Evolutionary conservation across 2,329 filamentous ascomycete genomes (phyloP).

Genomic region (Cladosporium sp.): DNA sequence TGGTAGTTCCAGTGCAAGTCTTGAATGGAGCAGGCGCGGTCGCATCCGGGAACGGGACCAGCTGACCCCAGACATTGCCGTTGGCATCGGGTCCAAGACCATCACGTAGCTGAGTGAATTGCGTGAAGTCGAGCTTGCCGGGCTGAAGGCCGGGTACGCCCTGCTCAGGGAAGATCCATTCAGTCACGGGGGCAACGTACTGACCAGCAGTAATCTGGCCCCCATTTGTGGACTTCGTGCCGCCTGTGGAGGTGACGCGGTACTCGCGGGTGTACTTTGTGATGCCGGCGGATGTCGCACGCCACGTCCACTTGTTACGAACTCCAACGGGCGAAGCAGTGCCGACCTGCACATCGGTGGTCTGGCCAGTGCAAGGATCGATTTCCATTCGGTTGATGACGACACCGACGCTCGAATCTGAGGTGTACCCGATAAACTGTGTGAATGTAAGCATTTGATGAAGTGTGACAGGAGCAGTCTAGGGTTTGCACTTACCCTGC

Average conservation of each 20-base stretch:
- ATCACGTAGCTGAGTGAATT: constrained; percentile 30
- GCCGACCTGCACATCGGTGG: constrained; percentile 34
- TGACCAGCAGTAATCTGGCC: constrained; percentile 36
- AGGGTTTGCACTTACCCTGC: constrained; percentile 15
- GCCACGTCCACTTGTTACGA: constrained; percentile 40
- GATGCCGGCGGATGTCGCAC: constrained; percentile 26
- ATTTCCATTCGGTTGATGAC: constrained; percentile 39
- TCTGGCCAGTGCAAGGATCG: constrained; percentile 40
- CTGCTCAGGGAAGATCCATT: constrained; percentile 44
- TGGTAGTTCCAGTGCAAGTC: constrained; percentile 18
- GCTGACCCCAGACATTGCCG: constrained; percentile 35
- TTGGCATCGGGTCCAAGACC: constrained; percentile 28
- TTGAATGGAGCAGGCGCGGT: constrained; percentile 26
- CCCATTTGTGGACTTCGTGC: constrained; percentile 31
- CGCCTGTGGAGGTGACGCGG: constrained; percentile 33
- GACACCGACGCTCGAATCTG: constrained; percentile 33
- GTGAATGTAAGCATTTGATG: no score
- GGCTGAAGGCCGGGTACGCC: constrained; percentile 34
- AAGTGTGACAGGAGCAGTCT: not conserved
- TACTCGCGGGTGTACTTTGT: constrained; percentile 41
- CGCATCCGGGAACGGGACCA: constrained; percentile 36
- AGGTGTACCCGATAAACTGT: constrained; percentile 34
- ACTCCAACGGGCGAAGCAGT: constrained; percentile 28
- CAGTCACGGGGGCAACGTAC: constrained; percentile 39
- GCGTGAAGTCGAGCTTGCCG: constrained; percentile 33